A percentile compares a stretch with the other conserved stretches of the same genome.
phyloP scores from a whole-genome alignment of 208 protist genomes.

The Balamuthia mandrillaris region DNA sequence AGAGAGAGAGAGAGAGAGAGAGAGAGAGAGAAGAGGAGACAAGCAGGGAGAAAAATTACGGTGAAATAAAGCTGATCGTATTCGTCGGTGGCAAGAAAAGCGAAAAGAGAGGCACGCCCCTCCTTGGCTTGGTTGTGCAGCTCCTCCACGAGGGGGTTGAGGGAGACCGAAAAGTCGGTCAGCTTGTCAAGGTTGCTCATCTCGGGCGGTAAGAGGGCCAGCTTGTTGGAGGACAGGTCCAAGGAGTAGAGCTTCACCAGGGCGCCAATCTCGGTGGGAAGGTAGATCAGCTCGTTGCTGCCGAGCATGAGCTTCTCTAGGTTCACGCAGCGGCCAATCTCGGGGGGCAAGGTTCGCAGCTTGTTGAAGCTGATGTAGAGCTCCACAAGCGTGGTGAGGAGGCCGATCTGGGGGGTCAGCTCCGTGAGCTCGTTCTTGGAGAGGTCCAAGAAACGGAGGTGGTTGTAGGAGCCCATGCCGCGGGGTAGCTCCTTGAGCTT shows the following conservation, averaged over 20 bases:
- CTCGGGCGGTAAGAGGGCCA: not conserved
- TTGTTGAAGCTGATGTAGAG: slow-evolving; percentile 10
- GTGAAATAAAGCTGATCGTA: too few species aligned
- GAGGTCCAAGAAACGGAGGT: not conserved
- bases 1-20: too few species aligned
- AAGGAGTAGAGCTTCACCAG: not conserved
- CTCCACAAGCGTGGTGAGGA: not conserved
- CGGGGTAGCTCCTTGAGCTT: not conserved
- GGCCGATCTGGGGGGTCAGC: not conserved
- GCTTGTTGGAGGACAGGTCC: not conserved
- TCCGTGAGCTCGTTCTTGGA: not conserved
- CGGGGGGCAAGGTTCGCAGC: not conserved
- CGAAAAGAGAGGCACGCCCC: too few species aligned
- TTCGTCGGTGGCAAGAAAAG: too few species aligned
- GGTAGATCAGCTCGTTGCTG: not conserved
- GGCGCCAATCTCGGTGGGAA: not conserved
- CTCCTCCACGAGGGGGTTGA: too few species aligned
- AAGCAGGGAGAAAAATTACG: too few species aligned
- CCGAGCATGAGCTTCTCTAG: too few species aligned
- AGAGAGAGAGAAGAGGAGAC: too few species aligned
- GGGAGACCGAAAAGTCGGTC: too few species aligned
- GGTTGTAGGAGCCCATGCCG: not conserved
- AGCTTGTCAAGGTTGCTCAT: too few species aligned
- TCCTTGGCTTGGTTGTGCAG: too few species aligned
- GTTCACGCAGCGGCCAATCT: slow-evolving; percentile 16